Evolutionary conservation across 2,329 filamentous ascomycete species (phyloP).

Genomic region (Dactylellina parvicollis): DNA sequence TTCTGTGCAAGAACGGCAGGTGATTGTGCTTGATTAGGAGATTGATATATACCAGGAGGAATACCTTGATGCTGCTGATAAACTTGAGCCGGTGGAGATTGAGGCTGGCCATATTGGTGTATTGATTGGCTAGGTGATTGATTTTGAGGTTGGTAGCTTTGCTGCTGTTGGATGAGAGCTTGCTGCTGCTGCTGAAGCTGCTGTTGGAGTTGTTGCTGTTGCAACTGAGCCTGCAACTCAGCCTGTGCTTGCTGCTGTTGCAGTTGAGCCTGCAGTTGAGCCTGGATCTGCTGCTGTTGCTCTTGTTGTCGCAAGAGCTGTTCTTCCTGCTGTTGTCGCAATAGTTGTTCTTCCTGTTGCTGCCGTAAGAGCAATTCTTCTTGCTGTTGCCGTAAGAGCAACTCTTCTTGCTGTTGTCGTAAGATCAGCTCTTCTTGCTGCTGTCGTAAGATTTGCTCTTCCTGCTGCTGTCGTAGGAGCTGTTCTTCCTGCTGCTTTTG

Average conservation of each 20-base stretch:
- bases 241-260: slow-evolving; percentile 14
- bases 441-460: slow-evolving; percentile 37
- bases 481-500: slow-evolving; percentile 46
- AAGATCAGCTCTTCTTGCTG: slow-evolving; percentile 32
- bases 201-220: slow-evolving; percentile 21
- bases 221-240: slow-evolving; percentile 6
- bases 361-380: slow-evolving; percentile 41
- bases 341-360: slow-evolving; percentile 43
- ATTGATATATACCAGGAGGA: slow-evolving; percentile 11
- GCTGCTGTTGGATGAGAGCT: slow-evolving; percentile 13
- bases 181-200: slow-evolving; percentile 29
- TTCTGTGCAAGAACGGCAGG: slow-evolving; percentile 14
- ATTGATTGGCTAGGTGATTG: slow-evolving; percentile 32
- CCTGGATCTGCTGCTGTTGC: slow-evolving; percentile 31
- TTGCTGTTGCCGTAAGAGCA: slow-evolving; percentile 36
- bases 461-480: slow-evolving; percentile 35
- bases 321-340: slow-evolving; percentile 42
- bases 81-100: slow-evolving; percentile 31
- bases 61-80: slow-evolving; percentile 21
- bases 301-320: no score
- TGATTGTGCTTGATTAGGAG: slow-evolving; percentile 15
- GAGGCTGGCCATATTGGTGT: slow-evolving; percentile 28
- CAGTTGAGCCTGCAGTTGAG: slow-evolving; percentile 17
- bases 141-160: slow-evolving; percentile 14
- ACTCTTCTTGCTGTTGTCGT: slow-evolving; percentile 44